Evolutionary conservation across 1,139 yeast species (phyloP), one percentile per base, ranked within the genome.

Genomic region (Hyphopichia wangnamkhiaoensis): DNA sequence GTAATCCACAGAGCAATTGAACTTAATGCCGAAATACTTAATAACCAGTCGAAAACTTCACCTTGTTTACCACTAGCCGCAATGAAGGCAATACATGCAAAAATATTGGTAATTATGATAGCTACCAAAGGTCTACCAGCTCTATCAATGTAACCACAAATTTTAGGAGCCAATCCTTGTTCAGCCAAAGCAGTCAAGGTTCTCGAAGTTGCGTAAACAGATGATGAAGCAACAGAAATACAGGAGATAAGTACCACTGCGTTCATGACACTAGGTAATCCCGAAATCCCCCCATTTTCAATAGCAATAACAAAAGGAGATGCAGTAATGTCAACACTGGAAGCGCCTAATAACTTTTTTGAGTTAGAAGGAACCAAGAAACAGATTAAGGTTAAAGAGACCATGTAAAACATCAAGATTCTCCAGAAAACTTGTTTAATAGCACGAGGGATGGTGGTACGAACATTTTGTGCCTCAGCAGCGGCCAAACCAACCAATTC

Each of bases 261-360:
- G 45, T 71, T 71, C 58, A 71, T 66, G n/a, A 71, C 64, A 28
- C 72, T 63, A 8, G 76, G 75, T 38, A 75, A 61, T 3, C 65
- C 74, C 21, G 58, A 56, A 36, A 73, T 68, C 10, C 84, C 83
- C 5, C 82, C 82, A 38, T 68, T 64, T 33, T 71, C 70, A 40
- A 79, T 68, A 6, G 83, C 82, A 45, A 74, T 65, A 5, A 76
- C 76, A 55, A 75, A 71, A 15, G 81, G 81, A n/a, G 79, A 68
- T 6, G 68, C 68, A 29, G 71, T 57, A 2, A 68, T 65, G 37
- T 60, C 66, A 7, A 57, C 63, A 17, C 58, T 50, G 6, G 56
- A 48, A 3, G 61, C 52, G 5, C 65, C 66, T 31, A 61, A 51
- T 37, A 63, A 56, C 31, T 58, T 48, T 1, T 44, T 45, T 10